Conservation (phyloP, 306 rosid species). For the Ammopiptanthus mongolicus region DNA sequence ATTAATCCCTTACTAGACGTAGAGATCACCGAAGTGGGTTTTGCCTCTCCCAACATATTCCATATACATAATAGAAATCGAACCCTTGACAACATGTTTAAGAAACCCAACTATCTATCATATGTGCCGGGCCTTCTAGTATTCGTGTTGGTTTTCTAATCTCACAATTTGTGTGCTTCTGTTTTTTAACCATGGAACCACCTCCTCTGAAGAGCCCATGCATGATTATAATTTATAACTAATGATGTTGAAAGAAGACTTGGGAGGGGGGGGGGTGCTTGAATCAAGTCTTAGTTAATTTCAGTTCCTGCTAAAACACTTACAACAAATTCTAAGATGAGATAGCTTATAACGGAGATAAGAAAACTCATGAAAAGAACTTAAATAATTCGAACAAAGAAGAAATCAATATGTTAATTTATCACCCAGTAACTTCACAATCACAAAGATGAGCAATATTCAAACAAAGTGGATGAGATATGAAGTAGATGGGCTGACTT, state of each 20-base stretch:
- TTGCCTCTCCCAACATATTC: no score
- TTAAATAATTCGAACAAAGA: not conserved
- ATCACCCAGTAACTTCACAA: not conserved
- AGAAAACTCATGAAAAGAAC: not conserved
- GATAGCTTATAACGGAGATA: no score
- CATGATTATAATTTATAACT: not conserved
- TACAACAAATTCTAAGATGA: not conserved
- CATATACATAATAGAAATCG: no score
- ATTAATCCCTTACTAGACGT: no score
- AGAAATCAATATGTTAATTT: not conserved
- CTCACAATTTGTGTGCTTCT: not conserved
- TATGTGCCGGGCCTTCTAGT: no score
- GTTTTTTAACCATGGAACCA: not conserved
- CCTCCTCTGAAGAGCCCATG: not conserved
- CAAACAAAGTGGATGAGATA: not conserved
- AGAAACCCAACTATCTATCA: no score
- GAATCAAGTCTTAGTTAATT: not conserved
- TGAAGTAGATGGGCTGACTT: not conserved
- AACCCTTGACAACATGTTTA: no score
- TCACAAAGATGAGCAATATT: not conserved
- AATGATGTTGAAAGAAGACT: no score
- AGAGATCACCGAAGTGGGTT: no score
- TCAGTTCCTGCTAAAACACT: not conserved
- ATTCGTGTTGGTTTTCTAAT: not conserved
- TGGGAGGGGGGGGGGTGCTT: no score